These are phyloP conservation scores for Casuarina cunninghamiana DNA, from an alignment of 306 rosid genomes.

Conservation along the genomic window DNA sequence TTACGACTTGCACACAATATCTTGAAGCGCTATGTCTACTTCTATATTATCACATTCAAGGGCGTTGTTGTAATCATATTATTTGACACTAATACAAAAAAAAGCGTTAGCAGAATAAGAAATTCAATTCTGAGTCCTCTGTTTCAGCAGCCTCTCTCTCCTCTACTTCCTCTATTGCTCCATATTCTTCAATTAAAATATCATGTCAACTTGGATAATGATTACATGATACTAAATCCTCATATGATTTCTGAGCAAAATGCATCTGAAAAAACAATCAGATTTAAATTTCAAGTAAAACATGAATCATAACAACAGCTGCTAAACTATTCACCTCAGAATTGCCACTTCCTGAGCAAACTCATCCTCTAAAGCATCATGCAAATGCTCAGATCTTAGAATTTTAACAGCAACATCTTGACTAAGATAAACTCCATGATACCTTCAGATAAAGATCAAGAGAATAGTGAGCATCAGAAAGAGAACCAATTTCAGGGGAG, in stretches of 20 bases:
- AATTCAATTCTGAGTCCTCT: no score
- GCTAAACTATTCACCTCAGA: slow-evolving; percentile 57
- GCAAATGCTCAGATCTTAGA: slow-evolving; percentile 81
- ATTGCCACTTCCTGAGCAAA: slow-evolving; percentile 95
- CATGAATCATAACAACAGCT: slow-evolving; percentile 9
- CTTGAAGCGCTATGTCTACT: no score
- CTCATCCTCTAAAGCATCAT: slow-evolving; percentile 80
- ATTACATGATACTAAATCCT: not conserved
- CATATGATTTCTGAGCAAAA: slow-evolving; percentile 19
- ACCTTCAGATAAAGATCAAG: slow-evolving; percentile 44
- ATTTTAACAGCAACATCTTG: slow-evolving; percentile 98
- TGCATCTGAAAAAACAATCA: slow-evolving; percentile 1
- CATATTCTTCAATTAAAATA: not conserved
- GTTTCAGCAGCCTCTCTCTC: no score
- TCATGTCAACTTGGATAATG: not conserved
- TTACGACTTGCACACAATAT: not conserved
- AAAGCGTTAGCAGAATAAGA: no score
- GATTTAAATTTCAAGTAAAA: slow-evolving; percentile 11
- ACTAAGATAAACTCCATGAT: slow-evolving; percentile 80
- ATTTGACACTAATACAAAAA: no score
- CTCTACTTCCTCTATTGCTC: no score
- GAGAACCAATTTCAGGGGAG: slow-evolving; percentile 7
- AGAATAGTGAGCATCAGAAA: slow-evolving; percentile 17
- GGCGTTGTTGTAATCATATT: no score
- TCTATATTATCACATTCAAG: no score